Percentiles rank a stretch among this genome's conserved stretches.
Evolutionary conservation across 176 grass and related monocot genomes (phyloP).

Genomic region (Rhipidocladum racemiflorum): DNA sequence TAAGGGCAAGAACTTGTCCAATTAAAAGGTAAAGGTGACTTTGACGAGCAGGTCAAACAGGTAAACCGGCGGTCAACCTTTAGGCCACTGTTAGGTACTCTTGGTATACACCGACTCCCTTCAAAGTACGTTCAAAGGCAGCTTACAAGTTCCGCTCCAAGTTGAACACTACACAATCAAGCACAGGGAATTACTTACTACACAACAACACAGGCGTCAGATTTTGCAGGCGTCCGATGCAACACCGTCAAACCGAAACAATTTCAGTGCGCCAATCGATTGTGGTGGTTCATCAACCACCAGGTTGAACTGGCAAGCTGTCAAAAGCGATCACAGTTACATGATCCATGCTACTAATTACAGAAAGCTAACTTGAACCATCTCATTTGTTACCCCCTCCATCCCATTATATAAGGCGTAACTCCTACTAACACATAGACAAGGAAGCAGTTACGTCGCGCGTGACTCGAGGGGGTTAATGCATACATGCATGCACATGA

Average conservation of each 20-base stretch:
- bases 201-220: too few relatives aligned
- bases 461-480: too few relatives aligned
- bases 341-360: not conserved
- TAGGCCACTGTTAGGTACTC: slow-evolving; percentile 21
- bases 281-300: not conserved
- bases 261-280: not conserved
- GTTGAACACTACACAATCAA: too few relatives aligned
- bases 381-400: too few relatives aligned
- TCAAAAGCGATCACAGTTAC: not conserved
- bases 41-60: not conserved
- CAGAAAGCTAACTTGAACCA: not conserved
- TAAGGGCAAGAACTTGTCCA: too few relatives aligned
- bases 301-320: not conserved
- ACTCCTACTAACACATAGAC: too few relatives aligned
- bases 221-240: too few relatives aligned
- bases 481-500: too few relatives aligned
- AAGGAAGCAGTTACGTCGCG: too few relatives aligned
- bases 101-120: not conserved
- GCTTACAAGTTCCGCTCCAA: not conserved
- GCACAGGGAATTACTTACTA: too few relatives aligned
- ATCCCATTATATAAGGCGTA: too few relatives aligned
- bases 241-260: not conserved
- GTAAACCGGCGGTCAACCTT: not conserved
- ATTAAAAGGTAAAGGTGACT: too few relatives aligned
- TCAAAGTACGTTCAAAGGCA: not conserved